Evolutionary conservation across 2,329 filamentous ascomycete genomes (phyloP), one percentile per base, ranked within the genome.

Genomic region (Zelopaecilomyces penicillatus): DNA sequence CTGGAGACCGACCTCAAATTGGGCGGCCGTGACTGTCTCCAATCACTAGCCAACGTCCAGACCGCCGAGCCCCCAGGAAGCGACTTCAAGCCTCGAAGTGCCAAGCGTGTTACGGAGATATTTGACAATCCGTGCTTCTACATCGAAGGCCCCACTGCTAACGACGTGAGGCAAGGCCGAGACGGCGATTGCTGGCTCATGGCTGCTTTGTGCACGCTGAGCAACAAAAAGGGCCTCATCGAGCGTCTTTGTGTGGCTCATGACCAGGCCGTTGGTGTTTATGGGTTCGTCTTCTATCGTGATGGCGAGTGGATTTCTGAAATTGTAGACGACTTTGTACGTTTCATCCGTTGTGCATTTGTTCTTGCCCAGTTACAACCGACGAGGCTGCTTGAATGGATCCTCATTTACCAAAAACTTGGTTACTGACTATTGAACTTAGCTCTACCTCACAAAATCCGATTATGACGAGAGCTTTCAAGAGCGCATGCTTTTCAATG

Each of bases 101-200:
- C 86, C 46, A 88, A 88, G 65, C 71, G 86, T 46, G 82, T 90
- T 9, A 60, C 62, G 2, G 84, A 90, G 55, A 84, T 91, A 27
- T 93, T 91, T 52, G 85, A 88, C 41, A 70, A 77, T 0, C 85
- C 87, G 1, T 69, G 76, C 49, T 93, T 95, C 60, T 93, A 79
- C 57, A 80, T 88, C 49, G 84, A 90, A 51, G 84, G 85, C 0
- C 82, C 85, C 2, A 82, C 79, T 6, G 82, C 85, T 12, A 83
- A 83, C 51, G 87, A 94, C 62, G 82, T 94, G 19, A 76, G 83
- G 30, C 87, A 93, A 61, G 87, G 87, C 2, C 74, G 76, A 6
- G 80, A 83, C 50, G 87, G 87, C 2, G 86, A 95, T 58, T 94
- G 88, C 61, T 95, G 87, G 87, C 78, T 93, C 46, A 80, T 95